Evolutionary conservation across 257 asterid genomes (phyloP).

Genomic region (Solanum chmielewskii): DNA sequence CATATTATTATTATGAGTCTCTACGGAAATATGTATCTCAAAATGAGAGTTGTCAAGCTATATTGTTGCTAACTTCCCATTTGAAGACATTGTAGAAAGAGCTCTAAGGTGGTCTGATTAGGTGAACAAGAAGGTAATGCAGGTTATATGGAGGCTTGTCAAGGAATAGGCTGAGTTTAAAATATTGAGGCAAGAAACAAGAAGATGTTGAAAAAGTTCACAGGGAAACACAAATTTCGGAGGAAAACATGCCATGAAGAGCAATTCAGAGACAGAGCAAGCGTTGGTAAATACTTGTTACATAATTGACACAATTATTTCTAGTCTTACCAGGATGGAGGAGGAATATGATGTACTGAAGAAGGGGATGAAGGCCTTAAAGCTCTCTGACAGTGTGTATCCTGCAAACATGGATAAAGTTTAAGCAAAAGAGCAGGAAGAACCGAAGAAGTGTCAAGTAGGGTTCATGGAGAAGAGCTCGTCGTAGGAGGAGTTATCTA

Average conservation of each 20-base stretch:
- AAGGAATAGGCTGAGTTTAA: constrained; percentile 54
- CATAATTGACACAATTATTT: constrained; percentile 32
- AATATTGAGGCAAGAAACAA: constrained; percentile 54
- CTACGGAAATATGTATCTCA: constrained; percentile 29
- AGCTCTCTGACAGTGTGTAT: constrained; percentile 1
- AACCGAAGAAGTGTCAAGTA: constrained; percentile 29
- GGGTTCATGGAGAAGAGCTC: constrained; percentile 29
- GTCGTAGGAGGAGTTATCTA: constrained; percentile 23
- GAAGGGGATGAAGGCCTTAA: constrained; percentile 25
- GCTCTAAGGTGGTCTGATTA: constrained; percentile 48
- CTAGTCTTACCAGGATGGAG: constrained; percentile 26
- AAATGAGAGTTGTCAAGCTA: constrained; percentile 39
- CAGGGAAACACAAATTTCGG: constrained; percentile 42
- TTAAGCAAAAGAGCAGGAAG: constrained; percentile 36
- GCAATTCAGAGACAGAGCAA: constrained; percentile 51
- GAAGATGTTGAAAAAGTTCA: constrained; percentile 43
- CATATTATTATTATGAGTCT: constrained; percentile 35
- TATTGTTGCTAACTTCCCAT: constrained; percentile 27
- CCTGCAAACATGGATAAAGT: constrained; percentile 30
- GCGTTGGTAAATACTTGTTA: constrained; percentile 35
- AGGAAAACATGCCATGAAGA: constrained; percentile 37
- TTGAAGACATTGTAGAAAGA: constrained; percentile 35
- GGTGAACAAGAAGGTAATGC: constrained; percentile 65
- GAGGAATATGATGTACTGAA: constrained; percentile 27
- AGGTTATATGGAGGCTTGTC: constrained; percentile 47